Conservation (phyloP, 352 stramenopile species). For the Phytophthora lateralis region DNA sequence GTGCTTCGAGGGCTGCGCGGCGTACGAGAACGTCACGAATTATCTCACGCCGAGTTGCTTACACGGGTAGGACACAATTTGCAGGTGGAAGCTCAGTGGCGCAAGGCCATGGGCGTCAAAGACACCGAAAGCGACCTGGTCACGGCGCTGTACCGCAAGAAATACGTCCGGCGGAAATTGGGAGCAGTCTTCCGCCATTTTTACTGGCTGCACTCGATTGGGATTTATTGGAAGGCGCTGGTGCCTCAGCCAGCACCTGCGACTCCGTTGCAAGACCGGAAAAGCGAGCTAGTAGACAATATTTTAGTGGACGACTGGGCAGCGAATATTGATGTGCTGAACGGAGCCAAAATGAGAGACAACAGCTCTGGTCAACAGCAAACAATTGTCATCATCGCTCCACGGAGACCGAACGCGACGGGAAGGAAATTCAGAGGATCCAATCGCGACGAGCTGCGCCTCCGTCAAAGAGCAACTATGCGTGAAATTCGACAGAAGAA, state of each 20-base stretch:
- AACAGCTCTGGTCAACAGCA: constrained; percentile 1
- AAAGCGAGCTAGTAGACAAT: constrained; percentile 5
- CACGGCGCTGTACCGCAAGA: constrained; percentile 64
- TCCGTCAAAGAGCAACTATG: constrained; percentile 48
- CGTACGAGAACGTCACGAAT: constrained; percentile 41
- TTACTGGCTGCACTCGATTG: constrained; percentile 33
- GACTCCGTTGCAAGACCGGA: background rate
- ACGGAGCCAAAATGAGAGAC: background rate
- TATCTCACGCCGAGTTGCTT: constrained; percentile 60
- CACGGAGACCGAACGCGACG: constrained; percentile 6
- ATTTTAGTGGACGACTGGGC: background rate
- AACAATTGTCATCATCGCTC: constrained; percentile 25
- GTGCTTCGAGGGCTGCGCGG: constrained; percentile 56
- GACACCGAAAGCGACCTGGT: constrained; percentile 62
- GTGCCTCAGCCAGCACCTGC: constrained; percentile 19
- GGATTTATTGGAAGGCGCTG: constrained; percentile 43
- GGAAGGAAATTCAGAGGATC: constrained; percentile 16
- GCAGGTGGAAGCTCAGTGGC: constrained; percentile 71
- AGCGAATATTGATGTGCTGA: constrained; percentile 4
- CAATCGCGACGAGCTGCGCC: constrained; percentile 37
- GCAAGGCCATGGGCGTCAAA: constrained; percentile 61
- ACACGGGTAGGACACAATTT: constrained; percentile 65
- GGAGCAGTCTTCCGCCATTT: constrained; percentile 39
- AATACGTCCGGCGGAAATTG: constrained; percentile 56
- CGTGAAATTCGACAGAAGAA: constrained; percentile 54